Percentiles rank a stretch among this genome's conserved stretches.
phyloP scores from a whole-genome alignment of 345 rosid genomes.

The Clausena lansium region DNA sequence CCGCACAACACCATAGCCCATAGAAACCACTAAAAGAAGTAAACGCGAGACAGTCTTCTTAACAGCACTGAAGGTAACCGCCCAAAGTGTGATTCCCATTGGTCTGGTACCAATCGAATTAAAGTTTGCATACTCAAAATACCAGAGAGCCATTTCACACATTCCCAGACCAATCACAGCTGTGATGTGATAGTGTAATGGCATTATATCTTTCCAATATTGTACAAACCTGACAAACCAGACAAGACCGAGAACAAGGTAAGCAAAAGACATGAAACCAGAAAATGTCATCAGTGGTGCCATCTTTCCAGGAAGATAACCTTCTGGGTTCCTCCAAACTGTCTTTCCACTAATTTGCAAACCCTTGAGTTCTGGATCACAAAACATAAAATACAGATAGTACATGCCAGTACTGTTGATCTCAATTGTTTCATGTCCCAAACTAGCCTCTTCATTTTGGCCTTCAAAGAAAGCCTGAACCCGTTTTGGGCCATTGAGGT shows the following conservation, averaged over 20 bases:
- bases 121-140: conserved; percentile 37
- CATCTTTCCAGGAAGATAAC: conserved; percentile 49
- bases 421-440: conserved; percentile 34
- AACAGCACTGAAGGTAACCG: conserved; percentile 33
- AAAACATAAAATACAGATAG: conserved; percentile 46
- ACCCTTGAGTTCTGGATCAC: conserved; percentile 37
- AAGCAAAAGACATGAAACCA: conserved; percentile 42
- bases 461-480: conserved; percentile 42
- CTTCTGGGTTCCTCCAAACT: conserved; percentile 42
- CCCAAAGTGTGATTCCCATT: conserved; percentile 36
- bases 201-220: conserved; percentile 37
- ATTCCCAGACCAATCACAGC: conserved; percentile 41
- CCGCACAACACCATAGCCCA: conserved; percentile 46
- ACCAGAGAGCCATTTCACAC: conserved; percentile 53
- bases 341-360: conserved; percentile 35
- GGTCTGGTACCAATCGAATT: conserved; percentile 40
- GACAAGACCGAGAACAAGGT: conserved; percentile 35
- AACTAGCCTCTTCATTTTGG: conserved; percentile 33
- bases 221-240: conserved; percentile 42
- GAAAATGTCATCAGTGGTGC: conserved; percentile 38
- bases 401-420: conserved; percentile 41
- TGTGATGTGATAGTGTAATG: conserved; percentile 40
- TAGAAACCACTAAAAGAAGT: conserved; percentile 39
- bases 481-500: conserved; percentile 30
- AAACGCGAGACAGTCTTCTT: conserved; percentile 41